A percentile compares a stretch with the other conserved stretches of the same genome.
phyloP scores from a whole-genome alignment of 768 basidiomycete species.

The Sarcomyxa edulis region DNA sequence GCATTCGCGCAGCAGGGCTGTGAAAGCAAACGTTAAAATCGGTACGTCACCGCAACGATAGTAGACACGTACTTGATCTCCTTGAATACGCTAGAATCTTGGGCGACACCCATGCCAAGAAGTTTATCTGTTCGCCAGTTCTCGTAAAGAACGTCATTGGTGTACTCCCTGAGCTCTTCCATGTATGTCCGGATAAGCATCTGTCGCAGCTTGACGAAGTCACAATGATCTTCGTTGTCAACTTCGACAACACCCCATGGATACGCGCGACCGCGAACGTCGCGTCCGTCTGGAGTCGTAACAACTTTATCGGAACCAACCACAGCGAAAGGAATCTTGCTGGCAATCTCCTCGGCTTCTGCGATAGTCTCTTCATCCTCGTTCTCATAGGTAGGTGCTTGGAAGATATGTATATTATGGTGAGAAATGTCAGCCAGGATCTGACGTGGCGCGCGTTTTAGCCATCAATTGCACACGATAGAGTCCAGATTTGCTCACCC shows the following conservation, averaged over 20 bases:
- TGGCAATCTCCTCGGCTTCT: slow-evolving; percentile 95
- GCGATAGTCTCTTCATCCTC: slow-evolving; percentile 98
- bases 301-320: slow-evolving; percentile 91
- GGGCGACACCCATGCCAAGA: slow-evolving; percentile 94
- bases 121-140: slow-evolving; percentile 98
- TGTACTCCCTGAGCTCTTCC: slow-evolving; percentile 98
- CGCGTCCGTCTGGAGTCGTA: slow-evolving; percentile 77
- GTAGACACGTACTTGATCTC: slow-evolving; percentile 87
- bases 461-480: too few species aligned
- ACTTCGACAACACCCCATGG: slow-evolving; percentile 99
- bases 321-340: slow-evolving; percentile 98
- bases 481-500: slow-evolving; percentile 55
- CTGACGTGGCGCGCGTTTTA: slow-evolving; percentile 45
- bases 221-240: slow-evolving; percentile 98
- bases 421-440: slow-evolving; percentile 90
- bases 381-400: slow-evolving; percentile 94
- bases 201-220: slow-evolving; percentile 98
- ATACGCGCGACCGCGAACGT: slow-evolving; percentile 92
- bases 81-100: slow-evolving; percentile 97
- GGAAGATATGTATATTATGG: slow-evolving; percentile 97
- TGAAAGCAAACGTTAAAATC: slow-evolving; percentile 13
- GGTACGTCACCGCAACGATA: background rate
- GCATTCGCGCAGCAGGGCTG: slow-evolving; percentile 93
- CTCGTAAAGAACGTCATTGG: slow-evolving; percentile 94
- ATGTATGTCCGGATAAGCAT: slow-evolving; percentile 99